phyloP scores from a whole-genome alignment of 495 filamentous ascomycete genomes.

The Amphirosellinia nigrospora region DNA sequence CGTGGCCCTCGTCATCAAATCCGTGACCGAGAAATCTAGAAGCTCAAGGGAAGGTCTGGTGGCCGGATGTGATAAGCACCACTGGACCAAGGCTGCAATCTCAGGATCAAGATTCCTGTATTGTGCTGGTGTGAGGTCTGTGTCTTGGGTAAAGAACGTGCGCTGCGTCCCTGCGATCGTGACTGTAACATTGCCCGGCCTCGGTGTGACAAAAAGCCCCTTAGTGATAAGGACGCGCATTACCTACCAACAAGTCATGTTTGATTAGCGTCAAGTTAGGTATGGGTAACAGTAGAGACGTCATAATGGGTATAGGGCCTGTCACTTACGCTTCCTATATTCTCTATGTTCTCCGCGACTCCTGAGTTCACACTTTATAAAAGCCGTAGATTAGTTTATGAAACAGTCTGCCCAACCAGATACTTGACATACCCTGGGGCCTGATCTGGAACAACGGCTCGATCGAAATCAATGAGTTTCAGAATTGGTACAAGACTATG shows the following conservation, averaged over 20 bases:
- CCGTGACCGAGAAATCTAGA: background rate
- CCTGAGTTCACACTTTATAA: background rate
- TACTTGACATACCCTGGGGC: background rate
- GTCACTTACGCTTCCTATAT: background rate
- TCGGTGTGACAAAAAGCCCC: background rate
- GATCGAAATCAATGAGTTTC: constrained; percentile 9
- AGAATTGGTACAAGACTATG: constrained; percentile 6
- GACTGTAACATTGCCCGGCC: background rate
- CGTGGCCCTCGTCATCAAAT: background rate
- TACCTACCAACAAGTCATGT: background rate
- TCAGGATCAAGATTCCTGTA: background rate
- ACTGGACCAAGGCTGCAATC: background rate
- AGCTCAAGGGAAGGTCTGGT: background rate
- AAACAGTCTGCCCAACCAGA: background rate
- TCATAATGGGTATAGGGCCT: background rate
- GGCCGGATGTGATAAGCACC: background rate
- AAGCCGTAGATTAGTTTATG: background rate
- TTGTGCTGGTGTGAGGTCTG: background rate
- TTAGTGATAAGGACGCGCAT: background rate
- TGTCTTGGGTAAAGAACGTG: background rate
- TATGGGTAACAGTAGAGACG: background rate
- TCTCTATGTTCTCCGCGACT: background rate
- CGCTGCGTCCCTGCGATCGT: background rate
- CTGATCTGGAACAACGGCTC: background rate
- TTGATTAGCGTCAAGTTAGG: background rate